Conservation (phyloP, 495 filamentous ascomycete species). For the Trichocladium antarcticum region DNA sequence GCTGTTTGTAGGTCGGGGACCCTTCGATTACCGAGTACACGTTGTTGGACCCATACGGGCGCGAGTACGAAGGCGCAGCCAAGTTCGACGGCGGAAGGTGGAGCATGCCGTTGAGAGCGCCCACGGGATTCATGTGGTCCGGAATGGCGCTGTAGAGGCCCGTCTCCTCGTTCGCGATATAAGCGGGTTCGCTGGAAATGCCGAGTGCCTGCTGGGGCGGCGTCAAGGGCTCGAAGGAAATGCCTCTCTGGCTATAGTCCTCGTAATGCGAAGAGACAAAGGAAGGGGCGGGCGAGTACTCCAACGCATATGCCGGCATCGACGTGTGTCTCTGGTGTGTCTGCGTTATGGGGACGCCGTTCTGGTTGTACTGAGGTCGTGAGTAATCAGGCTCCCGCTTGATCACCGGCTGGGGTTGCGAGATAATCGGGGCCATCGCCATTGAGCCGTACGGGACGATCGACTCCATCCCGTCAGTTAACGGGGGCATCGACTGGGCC, state of each 20-base stretch:
- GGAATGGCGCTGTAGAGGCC: constrained; percentile 91
- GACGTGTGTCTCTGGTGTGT: constrained; percentile 85
- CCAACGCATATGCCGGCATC: constrained; percentile 86
- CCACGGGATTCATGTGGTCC: constrained; percentile 50
- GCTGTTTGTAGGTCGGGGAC: constrained; percentile 96
- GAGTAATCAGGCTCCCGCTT: constrained; percentile 72
- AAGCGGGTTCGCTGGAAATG: constrained; percentile 77
- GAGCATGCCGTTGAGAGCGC: constrained; percentile 71
- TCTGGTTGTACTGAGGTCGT: constrained; percentile 76
- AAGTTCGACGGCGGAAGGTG: constrained; percentile 82
- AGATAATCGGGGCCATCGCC: constrained; percentile 47
- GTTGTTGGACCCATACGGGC: constrained; percentile 62
- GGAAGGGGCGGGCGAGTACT: constrained; percentile 95
- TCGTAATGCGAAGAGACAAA: constrained; percentile 95
- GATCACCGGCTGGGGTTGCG: constrained; percentile 55
- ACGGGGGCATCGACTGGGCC: constrained; percentile 68
- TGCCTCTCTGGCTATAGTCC: constrained; percentile 90
- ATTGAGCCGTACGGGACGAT: constrained; percentile 65
- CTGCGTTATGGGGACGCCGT: constrained; percentile 71
- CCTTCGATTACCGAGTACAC: constrained; percentile 95
- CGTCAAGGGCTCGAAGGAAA: constrained; percentile 93
- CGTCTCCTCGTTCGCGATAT: constrained; percentile 95
- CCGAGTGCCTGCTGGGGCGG: constrained; percentile 79
- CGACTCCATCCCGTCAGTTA: constrained; percentile 67
- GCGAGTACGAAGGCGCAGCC: constrained; percentile 61